phyloP scores from a whole-genome alignment of 176 grass and related monocot genomes.

The Zoysia japonica region DNA sequence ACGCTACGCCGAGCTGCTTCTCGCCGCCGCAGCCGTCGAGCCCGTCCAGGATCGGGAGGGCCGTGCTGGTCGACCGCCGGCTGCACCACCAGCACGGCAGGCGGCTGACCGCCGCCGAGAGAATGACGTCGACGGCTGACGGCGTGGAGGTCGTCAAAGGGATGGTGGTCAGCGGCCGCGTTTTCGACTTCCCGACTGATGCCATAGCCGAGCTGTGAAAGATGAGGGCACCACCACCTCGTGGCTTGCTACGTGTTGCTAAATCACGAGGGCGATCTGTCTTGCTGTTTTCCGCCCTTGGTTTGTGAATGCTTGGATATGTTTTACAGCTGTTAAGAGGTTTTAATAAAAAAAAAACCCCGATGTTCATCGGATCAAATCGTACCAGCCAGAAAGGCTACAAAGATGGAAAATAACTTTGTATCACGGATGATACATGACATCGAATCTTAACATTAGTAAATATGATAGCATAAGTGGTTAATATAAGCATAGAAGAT shows the following conservation, averaged over 20 bases:
- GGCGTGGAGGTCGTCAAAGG: constrained; percentile 37
- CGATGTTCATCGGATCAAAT: neutral
- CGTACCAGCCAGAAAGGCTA: no score
- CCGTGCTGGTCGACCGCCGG: constrained; percentile 57
- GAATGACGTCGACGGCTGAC: neutral
- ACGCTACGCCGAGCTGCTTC: constrained; percentile 55
- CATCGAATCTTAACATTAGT: no score
- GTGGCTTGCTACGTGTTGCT: neutral
- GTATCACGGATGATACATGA: no score
- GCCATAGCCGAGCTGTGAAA: constrained; percentile 27
- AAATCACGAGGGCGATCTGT: neutral
- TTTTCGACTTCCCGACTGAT: constrained; percentile 31
- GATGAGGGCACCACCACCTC: neutral
- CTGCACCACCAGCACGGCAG: constrained; percentile 27
- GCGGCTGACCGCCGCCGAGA: constrained; percentile 26
- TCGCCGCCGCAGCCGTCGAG: constrained; percentile 55
- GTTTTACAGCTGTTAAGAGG: neutral
- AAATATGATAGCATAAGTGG: no score
- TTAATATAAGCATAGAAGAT: no score
- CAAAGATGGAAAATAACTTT: no score
- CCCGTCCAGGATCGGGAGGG: constrained; percentile 57
- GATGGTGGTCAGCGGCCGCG: neutral
- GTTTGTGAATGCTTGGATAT: constrained; percentile 20
- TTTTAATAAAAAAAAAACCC: neutral
- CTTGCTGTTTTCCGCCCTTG: constrained; percentile 6